Base-by-base conservation (phyloP, 768 basidiomycete species). In the Pulveroboletus sp. region DNA sequence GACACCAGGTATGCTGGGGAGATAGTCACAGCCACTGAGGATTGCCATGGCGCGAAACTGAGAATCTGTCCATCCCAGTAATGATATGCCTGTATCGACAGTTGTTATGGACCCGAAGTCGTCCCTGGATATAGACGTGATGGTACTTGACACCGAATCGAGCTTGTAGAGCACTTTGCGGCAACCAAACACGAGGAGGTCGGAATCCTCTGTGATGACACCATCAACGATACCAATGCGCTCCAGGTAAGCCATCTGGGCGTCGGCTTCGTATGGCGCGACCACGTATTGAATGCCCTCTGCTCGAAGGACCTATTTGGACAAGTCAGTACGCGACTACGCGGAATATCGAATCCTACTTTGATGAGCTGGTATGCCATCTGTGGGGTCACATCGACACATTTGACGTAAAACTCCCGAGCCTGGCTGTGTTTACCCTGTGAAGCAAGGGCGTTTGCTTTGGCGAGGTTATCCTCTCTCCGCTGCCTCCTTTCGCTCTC, bases 291-390 rank as follows among this genome's bases (percentile, higher is more conserved):
- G 65, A 8, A 98, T 79, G 15, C 72, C 70, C 62, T 96, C 94
- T 10, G 86, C 89, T 42, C 79, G 79, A 30, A 99, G 75, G 10
- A 89, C 94, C 94, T 98, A 57, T 9, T 49, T 11, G 33, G 37
- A 42, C 31, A 38, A n/a, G 28, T 60, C 49, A 54, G 45, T 36
- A 11, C 17, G 36, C 33, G 48, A 28, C 48, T 32, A 38, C 17
- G 15, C n/a, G 36, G 14, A 28, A 24, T 18, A 15, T 53, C 6
- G 41, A 37, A 40, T 13, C 28, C 21, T 55, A 88, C 95, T 80
- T 99, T 98, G 74, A 98, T 96, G 56, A 97, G 74, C 68, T 98
- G 96, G 65, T 79, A 94, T 3, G 95, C 95, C 92, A 98, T 94
- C 69, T 93, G 86, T 1, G 96, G 94, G 5, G 93, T 95, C 37